Conservation (phyloP, 116 monocot species). For the Phalaenopsis hybrid region DNA sequence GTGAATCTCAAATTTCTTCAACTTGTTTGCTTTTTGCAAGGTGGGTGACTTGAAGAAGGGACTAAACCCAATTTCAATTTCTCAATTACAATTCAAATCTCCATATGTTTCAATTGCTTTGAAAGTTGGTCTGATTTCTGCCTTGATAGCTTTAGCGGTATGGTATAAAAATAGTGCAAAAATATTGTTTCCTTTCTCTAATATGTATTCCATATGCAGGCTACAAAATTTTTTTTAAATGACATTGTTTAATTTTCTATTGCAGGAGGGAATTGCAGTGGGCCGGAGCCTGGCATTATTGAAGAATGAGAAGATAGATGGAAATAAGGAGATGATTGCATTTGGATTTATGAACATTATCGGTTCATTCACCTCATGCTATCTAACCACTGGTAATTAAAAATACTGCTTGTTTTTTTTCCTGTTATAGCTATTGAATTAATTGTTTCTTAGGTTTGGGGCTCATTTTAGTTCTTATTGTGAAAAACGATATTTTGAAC, state of each 20-base stretch:
- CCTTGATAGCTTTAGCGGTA: conserved; percentile 71
- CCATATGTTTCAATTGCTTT: conserved; percentile 28
- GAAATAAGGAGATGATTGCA: conserved; percentile 95
- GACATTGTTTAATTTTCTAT: neutral
- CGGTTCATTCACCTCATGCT: conserved; percentile 81
- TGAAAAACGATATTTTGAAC: too few relatives aligned
- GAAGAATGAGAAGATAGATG: conserved; percentile 66
- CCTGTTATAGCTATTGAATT: neutral
- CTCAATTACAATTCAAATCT: conserved; percentile 37
- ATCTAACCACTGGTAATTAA: conserved; percentile 64
- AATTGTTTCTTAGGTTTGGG: neutral
- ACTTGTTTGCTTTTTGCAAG: conserved; percentile 14
- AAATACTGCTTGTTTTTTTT: neutral
- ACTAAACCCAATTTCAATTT: conserved; percentile 57
- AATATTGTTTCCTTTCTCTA: neutral
- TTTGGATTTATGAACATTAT: conserved; percentile 83
- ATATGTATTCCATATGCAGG: neutral
- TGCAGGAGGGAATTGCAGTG: conserved; percentile 81
- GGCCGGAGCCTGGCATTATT: conserved; percentile 67
- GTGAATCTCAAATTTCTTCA: neutral
- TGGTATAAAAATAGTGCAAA: neutral
- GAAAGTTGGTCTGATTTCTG: conserved; percentile 59
- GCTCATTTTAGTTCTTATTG: too few relatives aligned
- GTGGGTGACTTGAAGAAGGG: conserved; percentile 79
- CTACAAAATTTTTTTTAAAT: neutral